Base-by-base conservation (phyloP, 2,329 filamentous ascomycete genomes). In the Paracamarosporium sp. region DNA sequence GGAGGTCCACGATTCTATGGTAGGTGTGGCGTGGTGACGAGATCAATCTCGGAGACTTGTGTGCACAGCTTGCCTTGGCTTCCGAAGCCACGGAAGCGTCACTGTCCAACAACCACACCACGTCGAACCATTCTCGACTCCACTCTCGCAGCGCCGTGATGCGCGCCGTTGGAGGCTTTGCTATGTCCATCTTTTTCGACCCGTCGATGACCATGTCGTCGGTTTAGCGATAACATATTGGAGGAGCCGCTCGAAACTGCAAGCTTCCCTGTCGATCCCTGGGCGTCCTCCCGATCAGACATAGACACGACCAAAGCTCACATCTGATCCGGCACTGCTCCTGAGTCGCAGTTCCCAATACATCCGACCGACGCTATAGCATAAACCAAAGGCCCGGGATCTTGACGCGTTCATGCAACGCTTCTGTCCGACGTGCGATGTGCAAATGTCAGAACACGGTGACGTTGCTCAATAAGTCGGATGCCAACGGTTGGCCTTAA, bases 311-410 rank as follows among this genome's bases (percentile, higher is more conserved):
- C 31, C 36, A 24, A 38, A 41, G 25, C 25, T 38, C 31, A 27
- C 27, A 51, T 20, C 4, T 28, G 25, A 17, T 45, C 38, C 30
- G 50, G 50, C 40, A 44, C 30, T 30, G 31, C 20, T 35, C 24
- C 41, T 35, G 44, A 31, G 28, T 20, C 40, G 46, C 22, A 17
- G 44, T 31, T 24, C 57, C 57, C 48, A 25, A 56, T 59, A 20
- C 38, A 43, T 41, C 27, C 20, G 48, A 33, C 15, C 22, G 48
- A 48, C 53, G 53, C 36, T 53, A 59, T 55, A 45, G 48, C 50
- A 59, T 59, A 20, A 27, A 57, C n/a, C 27, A 30, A 50, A 27
- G 48, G 38, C 30, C 47, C 44, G 28, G 57, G 53, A 53, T 53
- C 48, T 35, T 30, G 20, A 45, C 50, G 41, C 20, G 35, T 35